Percentiles rank a stretch among this genome's conserved stretches.
Evolutionary conservation across 1,284 basidiomycete species (phyloP).

Genomic region (Trichosporon ovoides): DNA sequence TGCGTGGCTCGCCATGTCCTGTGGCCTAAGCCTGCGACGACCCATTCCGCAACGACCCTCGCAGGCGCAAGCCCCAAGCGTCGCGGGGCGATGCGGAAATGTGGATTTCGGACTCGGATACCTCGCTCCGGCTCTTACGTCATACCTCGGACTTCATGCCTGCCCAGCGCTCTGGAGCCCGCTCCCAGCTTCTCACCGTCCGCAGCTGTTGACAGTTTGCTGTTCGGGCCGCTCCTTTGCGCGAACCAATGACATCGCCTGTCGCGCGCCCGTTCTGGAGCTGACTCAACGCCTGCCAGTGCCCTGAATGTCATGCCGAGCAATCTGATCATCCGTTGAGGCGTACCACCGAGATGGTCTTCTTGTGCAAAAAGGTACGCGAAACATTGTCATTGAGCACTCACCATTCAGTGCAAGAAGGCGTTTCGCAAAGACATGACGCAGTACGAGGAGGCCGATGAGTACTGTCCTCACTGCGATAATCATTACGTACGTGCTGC

Average conservation of each 20-base stretch:
- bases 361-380: constrained; percentile 80
- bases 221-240: no score
- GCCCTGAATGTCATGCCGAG: constrained; percentile 89
- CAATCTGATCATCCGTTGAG: constrained; percentile 65
- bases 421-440: constrained; percentile 93
- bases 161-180: not conserved
- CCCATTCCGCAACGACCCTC: not conserved
- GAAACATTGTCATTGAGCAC: not conserved
- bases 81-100: not conserved
- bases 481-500: constrained; percentile 78
- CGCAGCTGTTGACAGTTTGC: not conserved
- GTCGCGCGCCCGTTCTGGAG: not conserved
- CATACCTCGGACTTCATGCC: not conserved
- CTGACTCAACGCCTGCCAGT: constrained; percentile 50
- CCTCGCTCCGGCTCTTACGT: not conserved
- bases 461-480: constrained; percentile 96
- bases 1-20: no score
- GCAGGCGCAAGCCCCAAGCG: not conserved
- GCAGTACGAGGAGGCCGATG: constrained; percentile 88
- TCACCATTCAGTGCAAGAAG: constrained; percentile 65
- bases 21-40: no score
- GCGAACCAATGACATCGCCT: not conserved
- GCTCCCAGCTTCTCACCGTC: not conserved
- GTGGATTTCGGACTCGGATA: not conserved
- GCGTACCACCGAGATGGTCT: constrained; percentile 83